Evolutionary conservation across 2,329 filamentous ascomycete species (phyloP).

Genomic region (Phialophora chinensis): DNA sequence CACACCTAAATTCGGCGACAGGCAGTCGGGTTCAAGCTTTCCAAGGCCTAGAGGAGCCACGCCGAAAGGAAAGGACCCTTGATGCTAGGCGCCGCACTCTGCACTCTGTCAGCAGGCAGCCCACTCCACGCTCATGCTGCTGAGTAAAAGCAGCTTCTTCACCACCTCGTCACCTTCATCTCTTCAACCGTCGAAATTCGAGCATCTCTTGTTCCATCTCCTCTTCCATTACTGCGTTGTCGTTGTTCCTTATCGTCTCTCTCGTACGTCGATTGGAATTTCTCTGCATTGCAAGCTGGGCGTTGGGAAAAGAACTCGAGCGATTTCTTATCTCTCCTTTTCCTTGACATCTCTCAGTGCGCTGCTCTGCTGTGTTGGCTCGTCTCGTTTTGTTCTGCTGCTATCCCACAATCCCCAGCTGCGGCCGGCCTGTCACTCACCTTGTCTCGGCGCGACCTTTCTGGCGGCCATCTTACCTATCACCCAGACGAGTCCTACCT

Average conservation of each 20-base stretch:
- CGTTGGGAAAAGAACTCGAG: conserved; percentile 38
- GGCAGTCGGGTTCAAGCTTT: conserved; percentile 9
- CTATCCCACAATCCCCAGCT: conserved; percentile 23
- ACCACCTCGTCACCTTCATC: conserved; percentile 14
- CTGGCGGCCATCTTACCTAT: conserved; percentile 28
- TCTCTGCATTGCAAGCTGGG: conserved; percentile 39
- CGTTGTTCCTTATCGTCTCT: conserved; percentile 25
- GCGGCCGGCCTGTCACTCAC: conserved; percentile 23
- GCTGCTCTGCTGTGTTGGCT: conserved; percentile 23
- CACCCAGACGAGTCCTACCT: conserved; percentile 27
- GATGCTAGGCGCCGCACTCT: background rate
- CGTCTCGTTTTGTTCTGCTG: conserved; percentile 34
- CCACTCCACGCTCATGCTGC: conserved; percentile 1
- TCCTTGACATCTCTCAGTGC: conserved; percentile 29
- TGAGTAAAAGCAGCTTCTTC: conserved; percentile 8
- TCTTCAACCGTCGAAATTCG: conserved; percentile 29
- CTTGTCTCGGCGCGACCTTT: conserved; percentile 34
- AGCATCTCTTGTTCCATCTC: conserved; percentile 35
- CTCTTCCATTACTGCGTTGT: conserved; percentile 23
- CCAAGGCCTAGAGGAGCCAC: background rate
- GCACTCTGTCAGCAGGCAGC: conserved; percentile 5
- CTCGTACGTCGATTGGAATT: conserved; percentile 37
- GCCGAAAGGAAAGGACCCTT: background rate
- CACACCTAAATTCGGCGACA: conserved; percentile 12
- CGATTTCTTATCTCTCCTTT: conserved; percentile 39